Evolutionary conservation across 1,284 basidiomycete species (phyloP), one percentile per base, ranked within the genome.

Genomic region (Anthracocystis walkeri): DNA sequence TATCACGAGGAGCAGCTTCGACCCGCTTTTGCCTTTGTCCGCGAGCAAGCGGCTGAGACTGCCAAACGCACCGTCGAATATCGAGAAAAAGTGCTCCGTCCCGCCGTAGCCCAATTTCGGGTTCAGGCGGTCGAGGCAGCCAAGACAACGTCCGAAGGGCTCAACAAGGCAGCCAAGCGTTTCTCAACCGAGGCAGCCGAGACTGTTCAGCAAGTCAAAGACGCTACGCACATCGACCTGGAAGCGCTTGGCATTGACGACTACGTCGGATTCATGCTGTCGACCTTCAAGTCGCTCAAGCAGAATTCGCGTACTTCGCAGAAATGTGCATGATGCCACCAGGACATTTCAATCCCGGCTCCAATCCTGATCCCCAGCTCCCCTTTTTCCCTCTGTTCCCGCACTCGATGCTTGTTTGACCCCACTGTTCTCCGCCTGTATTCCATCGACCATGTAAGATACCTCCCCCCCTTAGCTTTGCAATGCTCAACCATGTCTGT

Each of bases 211-310:
- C 65, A 67, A 12, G 54, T 73, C 48, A 73, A 59, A 41, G 38
- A 64, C 2, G 53, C 49, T 4, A 60, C 64, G 11, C 21, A 64
- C 53, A 25, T 73, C 51, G 42, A 66, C 33, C 60, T 67, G 25
- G 65, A 67, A 35, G 65, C 70, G 7, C 60, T 73, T 7, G 65
- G 65, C 27, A 29, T 66, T 5, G 61, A 73, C 29, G 53, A 60
- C 11, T 73, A 73, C 49, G 20, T 67, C 18, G 70, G 70, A 8
- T 73, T 73, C 65, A 50, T 65, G 50, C 54, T 65, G 29, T 11
- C 38, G 10, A 64, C 60, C 14, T 42, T 59, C 23, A 63, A 51
- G 49, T 33, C 51, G 25, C 46, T 56, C 27, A 54, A 42, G 41
- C 51, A 61, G 21, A 61, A 48, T 14, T 44, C 35, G 44, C 55